Percentiles rank a stretch among this genome's conserved stretches.
These are phyloP conservation scores for Xylaria sp. DNA, from an alignment of 2,329 filamentous ascomycete genomes.

Conservation along the genomic window DNA sequence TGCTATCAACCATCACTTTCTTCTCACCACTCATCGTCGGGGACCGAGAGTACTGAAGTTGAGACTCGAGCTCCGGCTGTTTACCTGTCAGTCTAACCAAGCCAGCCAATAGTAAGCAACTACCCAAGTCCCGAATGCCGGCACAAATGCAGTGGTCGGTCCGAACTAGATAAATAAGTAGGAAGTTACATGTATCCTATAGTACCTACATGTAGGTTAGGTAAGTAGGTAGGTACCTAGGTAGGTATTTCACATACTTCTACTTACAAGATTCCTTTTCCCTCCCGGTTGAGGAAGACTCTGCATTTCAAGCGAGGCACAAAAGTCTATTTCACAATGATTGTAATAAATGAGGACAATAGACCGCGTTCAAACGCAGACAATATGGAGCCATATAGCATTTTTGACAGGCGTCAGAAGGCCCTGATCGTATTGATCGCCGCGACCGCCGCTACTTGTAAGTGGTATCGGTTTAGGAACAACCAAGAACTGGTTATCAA, in stretches of 20 bases:
- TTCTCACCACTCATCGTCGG: background rate
- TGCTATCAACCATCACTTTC: background rate
- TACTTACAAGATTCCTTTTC: background rate
- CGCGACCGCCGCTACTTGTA: constrained; percentile 62
- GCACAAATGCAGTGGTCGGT: constrained; percentile 6
- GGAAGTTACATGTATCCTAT: background rate
- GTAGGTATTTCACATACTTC: constrained; percentile 1
- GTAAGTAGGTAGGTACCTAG: too few relatives aligned
- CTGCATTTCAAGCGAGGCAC: background rate
- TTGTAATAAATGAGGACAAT: background rate
- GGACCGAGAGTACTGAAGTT: constrained; percentile 3
- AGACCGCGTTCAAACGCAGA: constrained; percentile 8
- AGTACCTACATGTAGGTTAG: too few relatives aligned
- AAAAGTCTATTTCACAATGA: constrained; percentile 12
- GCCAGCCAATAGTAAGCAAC: constrained; percentile 6
- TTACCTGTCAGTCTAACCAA: background rate
- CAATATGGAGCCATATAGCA: constrained; percentile 54
- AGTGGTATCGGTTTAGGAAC: constrained; percentile 27
- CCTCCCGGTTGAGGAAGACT: background rate
- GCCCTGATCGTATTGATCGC: constrained; percentile 58
- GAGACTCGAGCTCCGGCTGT: constrained; percentile 15
- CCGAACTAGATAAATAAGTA: background rate
- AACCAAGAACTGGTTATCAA: background rate
- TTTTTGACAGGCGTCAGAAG: constrained; percentile 62
- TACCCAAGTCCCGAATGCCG: constrained; percentile 24